A percentile compares a stretch with the other conserved stretches of the same genome.
Conservation (phyloP, 257 asterid genomes). For the Eustoma russellianum region DNA sequence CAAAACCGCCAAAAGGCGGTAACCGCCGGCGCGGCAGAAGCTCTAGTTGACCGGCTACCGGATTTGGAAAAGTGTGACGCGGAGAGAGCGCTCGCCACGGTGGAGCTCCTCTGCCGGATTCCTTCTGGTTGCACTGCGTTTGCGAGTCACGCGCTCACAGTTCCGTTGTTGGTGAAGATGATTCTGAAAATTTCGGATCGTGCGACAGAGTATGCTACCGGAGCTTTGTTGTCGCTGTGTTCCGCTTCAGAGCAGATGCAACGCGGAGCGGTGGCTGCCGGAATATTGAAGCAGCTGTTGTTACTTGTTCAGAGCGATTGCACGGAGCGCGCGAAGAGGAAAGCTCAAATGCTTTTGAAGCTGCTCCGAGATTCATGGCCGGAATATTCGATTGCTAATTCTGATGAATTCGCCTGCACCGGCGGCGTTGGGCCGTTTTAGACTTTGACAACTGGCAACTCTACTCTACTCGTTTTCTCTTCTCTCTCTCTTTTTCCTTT, state of each 20-base stretch:
- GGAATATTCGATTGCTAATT: conserved; percentile 39
- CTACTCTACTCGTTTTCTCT: not conserved
- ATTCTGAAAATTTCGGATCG: conserved; percentile 74
- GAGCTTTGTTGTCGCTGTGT: conserved; percentile 75
- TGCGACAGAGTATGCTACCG: conserved; percentile 96
- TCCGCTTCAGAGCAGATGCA: conserved; percentile 61
- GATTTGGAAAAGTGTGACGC: conserved; percentile 86
- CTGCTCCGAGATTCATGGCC: conserved; percentile 84
- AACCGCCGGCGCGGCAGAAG: conserved; percentile 70
- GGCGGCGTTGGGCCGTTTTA: conserved; percentile 63
- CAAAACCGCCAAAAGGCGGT: conserved; percentile 82
- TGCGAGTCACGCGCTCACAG: conserved; percentile 66
- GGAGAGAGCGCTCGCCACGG: conserved; percentile 92
- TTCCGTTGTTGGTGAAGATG: conserved; percentile 66
- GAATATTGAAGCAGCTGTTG: conserved; percentile 69
- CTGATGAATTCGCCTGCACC: conserved; percentile 61
- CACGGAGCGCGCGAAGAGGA: conserved; percentile 90
- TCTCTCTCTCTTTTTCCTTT: not conserved
- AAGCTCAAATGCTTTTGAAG: conserved; percentile 91
- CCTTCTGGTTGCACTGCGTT: conserved; percentile 72
- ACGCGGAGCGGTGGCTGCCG: conserved; percentile 67
- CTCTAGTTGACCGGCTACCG: conserved; percentile 45
- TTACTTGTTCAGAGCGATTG: conserved; percentile 91
- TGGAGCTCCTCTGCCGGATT: conserved; percentile 82
- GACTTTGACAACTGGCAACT: not conserved